A percentile compares a stretch with the other conserved stretches of the same genome.
Evolutionary conservation across 208 protist genomes (phyloP).

Genomic region (Leishmania major): DNA sequence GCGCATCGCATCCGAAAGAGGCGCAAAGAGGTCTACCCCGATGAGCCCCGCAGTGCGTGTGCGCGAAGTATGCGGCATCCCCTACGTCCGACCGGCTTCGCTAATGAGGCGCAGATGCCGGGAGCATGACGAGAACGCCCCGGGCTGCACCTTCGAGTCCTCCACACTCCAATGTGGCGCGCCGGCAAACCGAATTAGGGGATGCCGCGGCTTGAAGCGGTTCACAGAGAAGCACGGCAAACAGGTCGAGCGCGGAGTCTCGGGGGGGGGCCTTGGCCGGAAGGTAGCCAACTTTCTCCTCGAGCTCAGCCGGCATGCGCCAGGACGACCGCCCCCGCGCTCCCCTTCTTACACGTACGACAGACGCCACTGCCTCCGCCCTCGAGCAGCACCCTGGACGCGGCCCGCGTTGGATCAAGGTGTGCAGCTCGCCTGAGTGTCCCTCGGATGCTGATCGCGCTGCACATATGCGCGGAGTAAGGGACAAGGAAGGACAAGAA

Average conservation of each 20-base stretch:
- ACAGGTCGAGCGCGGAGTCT: neutral
- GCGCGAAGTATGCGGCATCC: neutral
- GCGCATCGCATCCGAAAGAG: neutral
- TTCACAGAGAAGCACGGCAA: neutral
- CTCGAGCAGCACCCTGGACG: neutral
- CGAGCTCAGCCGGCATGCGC: neutral
- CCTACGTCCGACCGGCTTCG: neutral
- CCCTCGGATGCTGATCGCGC: neutral
- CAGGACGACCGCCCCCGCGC: no score
- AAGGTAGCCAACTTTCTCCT: neutral
- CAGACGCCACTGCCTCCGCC: neutral
- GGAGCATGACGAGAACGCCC: neutral
- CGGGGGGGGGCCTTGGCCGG: neutral
- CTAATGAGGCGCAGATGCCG: neutral
- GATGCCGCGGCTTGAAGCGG: neutral
- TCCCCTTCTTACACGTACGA: neutral
- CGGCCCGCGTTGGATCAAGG: neutral
- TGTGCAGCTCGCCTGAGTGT: neutral
- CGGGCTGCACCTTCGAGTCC: neutral
- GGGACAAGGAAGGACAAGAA: neutral
- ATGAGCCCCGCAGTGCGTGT: neutral
- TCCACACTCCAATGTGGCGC: no score
- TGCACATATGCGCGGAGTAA: neutral
- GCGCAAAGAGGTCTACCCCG: neutral
- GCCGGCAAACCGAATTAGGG: neutral